Evolutionary conservation across 495 filamentous ascomycete species (phyloP).

Genomic region (Aspergillus avenaceus): DNA sequence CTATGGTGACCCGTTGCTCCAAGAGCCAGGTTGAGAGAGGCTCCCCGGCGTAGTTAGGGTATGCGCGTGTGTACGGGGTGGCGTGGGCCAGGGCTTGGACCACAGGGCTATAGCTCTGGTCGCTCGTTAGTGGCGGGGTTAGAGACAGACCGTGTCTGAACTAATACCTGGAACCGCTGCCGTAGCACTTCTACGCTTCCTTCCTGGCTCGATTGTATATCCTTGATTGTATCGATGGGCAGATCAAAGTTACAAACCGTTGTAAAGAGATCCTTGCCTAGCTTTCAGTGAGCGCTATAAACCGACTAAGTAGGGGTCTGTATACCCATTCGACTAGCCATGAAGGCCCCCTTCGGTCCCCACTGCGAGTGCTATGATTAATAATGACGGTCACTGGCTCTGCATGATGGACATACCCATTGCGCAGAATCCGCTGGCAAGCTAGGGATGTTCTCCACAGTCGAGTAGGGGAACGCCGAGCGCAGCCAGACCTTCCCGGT

Average conservation of each 20-base stretch:
- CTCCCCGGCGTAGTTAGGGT: conserved; percentile 41
- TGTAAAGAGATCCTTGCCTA: conserved; percentile 37
- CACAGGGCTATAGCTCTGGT: conserved; percentile 41
- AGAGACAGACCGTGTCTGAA: not conserved
- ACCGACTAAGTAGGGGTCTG: not conserved
- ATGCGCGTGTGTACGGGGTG: conserved; percentile 38
- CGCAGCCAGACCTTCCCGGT: conserved; percentile 44
- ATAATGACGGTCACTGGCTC: not conserved
- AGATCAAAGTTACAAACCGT: conserved; percentile 46
- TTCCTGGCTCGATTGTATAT: conserved; percentile 35
- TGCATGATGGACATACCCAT: conserved; percentile 29
- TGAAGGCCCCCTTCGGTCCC: conserved; percentile 45
- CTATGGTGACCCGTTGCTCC: conserved; percentile 32
- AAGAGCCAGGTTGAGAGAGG: conserved; percentile 40
- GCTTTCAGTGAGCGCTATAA: conserved; percentile 2
- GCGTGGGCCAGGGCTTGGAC: conserved; percentile 36
- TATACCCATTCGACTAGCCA: conserved; percentile 41
- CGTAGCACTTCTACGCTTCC: conserved; percentile 35
- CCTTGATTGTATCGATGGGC: conserved; percentile 29
- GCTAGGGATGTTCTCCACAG: conserved; percentile 34
- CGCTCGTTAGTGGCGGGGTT: not conserved
- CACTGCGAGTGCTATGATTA: conserved; percentile 18
- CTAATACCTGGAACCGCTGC: conserved; percentile 27
- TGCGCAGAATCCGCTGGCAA: conserved; percentile 43
- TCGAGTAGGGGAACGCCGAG: conserved; percentile 39